These are phyloP conservation scores for Termitomyces sp. DNA, from an alignment of 768 basidiomycete genomes.

Conservation along the genomic window DNA sequence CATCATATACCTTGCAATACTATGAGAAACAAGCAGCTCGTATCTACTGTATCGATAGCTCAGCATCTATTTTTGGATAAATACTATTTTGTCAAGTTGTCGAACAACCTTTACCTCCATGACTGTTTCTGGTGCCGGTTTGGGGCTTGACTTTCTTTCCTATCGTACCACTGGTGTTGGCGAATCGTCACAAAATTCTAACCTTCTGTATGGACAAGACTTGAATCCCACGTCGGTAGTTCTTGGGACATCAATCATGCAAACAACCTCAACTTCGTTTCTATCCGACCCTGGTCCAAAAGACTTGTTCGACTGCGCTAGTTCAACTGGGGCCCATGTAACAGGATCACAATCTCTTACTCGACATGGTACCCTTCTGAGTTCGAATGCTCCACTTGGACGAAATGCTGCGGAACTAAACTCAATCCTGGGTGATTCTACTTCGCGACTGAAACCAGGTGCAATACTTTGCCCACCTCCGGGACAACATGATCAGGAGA, in stretches of 20 bases:
- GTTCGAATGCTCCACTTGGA: slow-evolving; percentile 24
- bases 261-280: not conserved
- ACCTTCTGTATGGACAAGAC: not conserved
- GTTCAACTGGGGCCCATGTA: not conserved
- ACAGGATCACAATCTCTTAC: not conserved
- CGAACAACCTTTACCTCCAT: not conserved
- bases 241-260: not conserved
- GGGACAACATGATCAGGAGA: slow-evolving; percentile 20
- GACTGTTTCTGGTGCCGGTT: not conserved
- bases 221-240: not conserved
- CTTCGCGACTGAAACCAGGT: slow-evolving; percentile 49
- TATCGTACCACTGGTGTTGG: not conserved
- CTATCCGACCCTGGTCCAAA: not conserved
- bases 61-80: not conserved
- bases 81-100: not conserved
- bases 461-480: slow-evolving; percentile 29
- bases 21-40: not conserved
- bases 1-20: not conserved
- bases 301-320: not conserved
- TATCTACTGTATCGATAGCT: not conserved
- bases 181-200: not conserved
- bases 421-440: slow-evolving; percentile 55
- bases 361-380: not conserved
- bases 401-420: slow-evolving; percentile 54
- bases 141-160: not conserved